A percentile compares a stretch with the other conserved stretches of the same genome.
Conservation (phyloP, 2,329 filamentous ascomycete species). For the Calonectria multiphialidica region DNA sequence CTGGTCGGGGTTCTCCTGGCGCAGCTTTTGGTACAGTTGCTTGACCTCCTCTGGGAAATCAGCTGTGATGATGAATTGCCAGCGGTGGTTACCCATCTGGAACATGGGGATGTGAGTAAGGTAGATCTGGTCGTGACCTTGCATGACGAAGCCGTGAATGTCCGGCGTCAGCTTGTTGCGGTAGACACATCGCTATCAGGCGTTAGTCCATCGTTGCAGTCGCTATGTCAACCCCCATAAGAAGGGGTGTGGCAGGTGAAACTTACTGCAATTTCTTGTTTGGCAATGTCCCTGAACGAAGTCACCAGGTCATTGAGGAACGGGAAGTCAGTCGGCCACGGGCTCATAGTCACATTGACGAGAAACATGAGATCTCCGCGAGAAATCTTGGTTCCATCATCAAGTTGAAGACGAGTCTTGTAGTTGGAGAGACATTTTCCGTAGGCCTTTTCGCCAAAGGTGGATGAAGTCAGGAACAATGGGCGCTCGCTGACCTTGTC, state of each 20-base stretch:
- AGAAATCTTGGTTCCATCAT: background rate
- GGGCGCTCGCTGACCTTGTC: background rate
- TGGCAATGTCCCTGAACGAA: background rate
- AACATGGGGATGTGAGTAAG: background rate
- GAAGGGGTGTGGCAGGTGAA: background rate
- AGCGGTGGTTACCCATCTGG: background rate
- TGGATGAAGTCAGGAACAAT: background rate
- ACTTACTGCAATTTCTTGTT: background rate
- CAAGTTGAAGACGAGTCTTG: background rate
- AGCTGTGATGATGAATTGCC: background rate
- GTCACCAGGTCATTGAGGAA: background rate
- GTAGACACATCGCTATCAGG: background rate
- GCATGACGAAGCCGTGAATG: background rate
- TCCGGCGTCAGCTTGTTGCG: background rate
- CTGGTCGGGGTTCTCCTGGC: background rate
- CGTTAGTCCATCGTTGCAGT: background rate
- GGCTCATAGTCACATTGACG: background rate
- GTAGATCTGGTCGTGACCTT: background rate
- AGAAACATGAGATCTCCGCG: background rate
- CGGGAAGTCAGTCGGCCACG: background rate
- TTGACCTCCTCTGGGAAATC: background rate
- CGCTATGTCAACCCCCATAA: too few relatives aligned
- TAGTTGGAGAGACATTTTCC: background rate
- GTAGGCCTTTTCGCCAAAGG: background rate
- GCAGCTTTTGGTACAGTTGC: background rate